Base-by-base conservation (phyloP, 108 stramenopile genomes). In the Nitzschia sp. region DNA sequence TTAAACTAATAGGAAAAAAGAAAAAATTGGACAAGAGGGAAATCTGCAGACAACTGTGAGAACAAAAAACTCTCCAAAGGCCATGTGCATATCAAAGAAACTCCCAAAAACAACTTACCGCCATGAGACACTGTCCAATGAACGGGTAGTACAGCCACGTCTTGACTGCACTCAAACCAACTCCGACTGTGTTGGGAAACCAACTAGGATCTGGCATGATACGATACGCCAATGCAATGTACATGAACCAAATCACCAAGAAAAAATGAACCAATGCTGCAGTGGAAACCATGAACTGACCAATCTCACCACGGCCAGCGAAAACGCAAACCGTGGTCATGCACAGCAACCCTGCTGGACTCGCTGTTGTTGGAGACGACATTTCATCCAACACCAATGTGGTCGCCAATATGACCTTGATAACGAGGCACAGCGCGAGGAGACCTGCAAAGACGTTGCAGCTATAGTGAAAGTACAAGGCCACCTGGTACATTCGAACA, bases 131-230 rank as follows among this genome's bases (percentile, higher is more conserved):
- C 63, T 86, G 85, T 41, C 88, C 88, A 10, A 74, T 64, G 67
- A 77, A 73, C 1, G 88, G 86, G 68, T 81, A 79, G 63, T 89
- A 83, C 40, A 86, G 70, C 84, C 87, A 88, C 3, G 73, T 78
- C 72, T 90, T 90, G 44, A 90, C 84, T 9, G 89, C 89, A 64
- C 81, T 84, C 15, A 87, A 26, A 24, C 86, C 89, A 34, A 90
- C 80, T 0, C 84, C 84, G 50, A 90, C 72, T 14, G 89, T 90
- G 60, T 90, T 90, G 6, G 89, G 84, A 68, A 85, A 90, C 89
- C 89, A 90, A 51, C 76, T 79, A 17, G 82, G 81, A 53, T 86
- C 88, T 7, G 89, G 86, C 83, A 90, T 85, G 19, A 87, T 90
- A 22, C 80, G 83, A 57, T 87, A 90, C 3, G 84, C 85, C 54